A percentile compares a stretch with the other conserved stretches of the same genome.
These are phyloP conservation scores for Lepiota subincarnata DNA, from an alignment of 768 basidiomycete genomes.

Conservation along the genomic window DNA sequence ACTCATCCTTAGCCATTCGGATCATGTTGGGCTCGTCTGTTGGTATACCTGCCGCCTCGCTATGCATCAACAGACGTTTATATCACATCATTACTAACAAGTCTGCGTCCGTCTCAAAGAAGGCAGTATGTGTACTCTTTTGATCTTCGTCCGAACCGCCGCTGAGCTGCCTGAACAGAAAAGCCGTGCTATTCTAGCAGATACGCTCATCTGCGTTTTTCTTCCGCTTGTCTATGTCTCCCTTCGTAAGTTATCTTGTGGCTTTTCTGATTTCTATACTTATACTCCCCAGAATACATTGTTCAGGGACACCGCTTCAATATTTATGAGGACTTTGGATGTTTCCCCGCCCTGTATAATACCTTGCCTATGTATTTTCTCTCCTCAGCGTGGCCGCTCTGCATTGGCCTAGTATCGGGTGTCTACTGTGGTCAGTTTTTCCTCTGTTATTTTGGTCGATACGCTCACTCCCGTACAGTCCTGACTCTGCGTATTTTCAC, in stretches of 20 bases:
- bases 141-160: no score
- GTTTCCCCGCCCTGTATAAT: conserved; percentile 27
- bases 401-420: conserved; percentile 12
- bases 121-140: not conserved
- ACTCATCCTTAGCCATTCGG: conserved; percentile 28
- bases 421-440: not conserved
- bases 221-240: conserved; percentile 34
- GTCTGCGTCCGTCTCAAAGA: conserved; percentile 16
- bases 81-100: conserved; percentile 30
- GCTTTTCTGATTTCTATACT: conserved; percentile 9
- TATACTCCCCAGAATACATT: conserved; percentile 31
- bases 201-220: conserved; percentile 32
- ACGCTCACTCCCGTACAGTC: conserved; percentile 9
- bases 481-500: conserved; percentile 32
- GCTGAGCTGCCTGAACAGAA: conserved; percentile 20
- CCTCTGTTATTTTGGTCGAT: not conserved
- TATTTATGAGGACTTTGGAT: conserved; percentile 43
- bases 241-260: conserved; percentile 28
- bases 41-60: conserved; percentile 36
- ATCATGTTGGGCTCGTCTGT: conserved; percentile 33
- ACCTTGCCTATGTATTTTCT: conserved; percentile 30
- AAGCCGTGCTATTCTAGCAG: conserved; percentile 27
- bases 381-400: conserved; percentile 29
- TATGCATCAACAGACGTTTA: conserved; percentile 43
- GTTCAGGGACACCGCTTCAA: conserved; percentile 46